phyloP scores from a whole-genome alignment of 192 early-diverging fungal species.

The Backusella westeae region DNA sequence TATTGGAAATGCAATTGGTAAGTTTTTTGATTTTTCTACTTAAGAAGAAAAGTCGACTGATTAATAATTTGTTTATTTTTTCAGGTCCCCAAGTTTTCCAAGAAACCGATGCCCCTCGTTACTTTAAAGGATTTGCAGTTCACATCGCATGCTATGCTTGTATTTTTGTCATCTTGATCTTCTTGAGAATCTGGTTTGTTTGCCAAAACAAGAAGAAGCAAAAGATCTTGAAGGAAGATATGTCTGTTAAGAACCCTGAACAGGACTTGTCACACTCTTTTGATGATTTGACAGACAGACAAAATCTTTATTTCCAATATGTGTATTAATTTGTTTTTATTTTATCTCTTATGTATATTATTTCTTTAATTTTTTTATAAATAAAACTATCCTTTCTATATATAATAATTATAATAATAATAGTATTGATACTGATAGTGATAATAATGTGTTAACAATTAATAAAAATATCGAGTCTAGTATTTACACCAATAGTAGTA shows the following conservation, averaged over 20 bases:
- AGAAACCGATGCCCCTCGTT: constrained; percentile 10
- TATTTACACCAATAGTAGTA: background rate
- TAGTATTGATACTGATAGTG: background rate
- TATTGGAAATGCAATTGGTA: constrained; percentile 24
- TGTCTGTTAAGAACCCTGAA: background rate
- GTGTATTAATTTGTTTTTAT: constrained; percentile 9
- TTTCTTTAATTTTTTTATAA: background rate
- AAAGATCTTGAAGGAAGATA: background rate
- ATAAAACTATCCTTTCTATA: background rate
- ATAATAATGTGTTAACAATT: background rate
- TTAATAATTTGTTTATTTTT: background rate
- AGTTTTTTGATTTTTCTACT: background rate
- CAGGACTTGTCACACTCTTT: constrained; percentile 13
- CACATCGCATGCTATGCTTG: constrained; percentile 20
- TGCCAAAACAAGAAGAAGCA: background rate
- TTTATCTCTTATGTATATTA: background rate
- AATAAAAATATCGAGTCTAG: background rate
- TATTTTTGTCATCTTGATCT: background rate
- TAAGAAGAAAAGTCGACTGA: background rate
- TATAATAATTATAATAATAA: background rate
- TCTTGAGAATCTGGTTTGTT: background rate
- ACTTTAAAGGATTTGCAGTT: constrained; percentile 16
- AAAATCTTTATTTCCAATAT: constrained; percentile 21
- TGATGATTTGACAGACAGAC: constrained; percentile 24
- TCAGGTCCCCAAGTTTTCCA: constrained; percentile 4